Evolutionary conservation across 2,329 filamentous ascomycete species (phyloP), one percentile per base, ranked within the genome.

Genomic region (Fusarium bulbicola): DNA sequence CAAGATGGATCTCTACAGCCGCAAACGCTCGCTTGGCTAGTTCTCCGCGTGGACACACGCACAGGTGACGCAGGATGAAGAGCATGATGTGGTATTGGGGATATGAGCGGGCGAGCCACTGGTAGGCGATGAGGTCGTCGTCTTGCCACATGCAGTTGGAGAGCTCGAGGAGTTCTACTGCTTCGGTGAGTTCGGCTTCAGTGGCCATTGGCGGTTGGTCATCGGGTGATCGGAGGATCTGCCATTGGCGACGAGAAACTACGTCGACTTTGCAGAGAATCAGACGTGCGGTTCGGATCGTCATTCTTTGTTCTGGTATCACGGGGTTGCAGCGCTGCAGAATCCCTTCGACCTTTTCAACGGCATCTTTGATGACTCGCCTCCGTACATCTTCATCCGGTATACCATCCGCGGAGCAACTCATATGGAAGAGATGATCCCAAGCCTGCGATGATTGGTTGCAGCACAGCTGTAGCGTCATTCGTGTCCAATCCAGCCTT

Each of bases 391-490:
- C 80, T 36, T 81, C 79, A 1, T 66, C 59, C 1, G 66, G 66
- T 1, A 63, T 37, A 5, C 37, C 66, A 4, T 63, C 56, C 7
- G 68, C 47, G 0, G 76, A 68, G 4, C 64, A 71, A 3, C 69
- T 73, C 43, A 80, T 64, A 5, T 79, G 66, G 4, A 73, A 68
- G 6, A 80, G 62, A 1, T 66, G 74, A 16, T 73, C 73, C 64
- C 78, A 77, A 3, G 70, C 74, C 21, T 73, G 69, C 2, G 84
- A 82, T 2, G 88, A 83, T 54, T 89, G 86, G 70, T 86, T 87
- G 10, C 84, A 84, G n/a, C 89, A 84, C 6, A 91, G 77, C 16
- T 82, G 84, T 63, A 90, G 85, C 0, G 88, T 86, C 85, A 90
- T 89, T 36, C 88, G 85, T 0, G 90, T 91, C 78, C 88, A 90